Evolutionary conservation across 2,329 filamentous ascomycete species (phyloP), one percentile per base, ranked within the genome.

Genomic region (Verticillium nonalfalfae): DNA sequence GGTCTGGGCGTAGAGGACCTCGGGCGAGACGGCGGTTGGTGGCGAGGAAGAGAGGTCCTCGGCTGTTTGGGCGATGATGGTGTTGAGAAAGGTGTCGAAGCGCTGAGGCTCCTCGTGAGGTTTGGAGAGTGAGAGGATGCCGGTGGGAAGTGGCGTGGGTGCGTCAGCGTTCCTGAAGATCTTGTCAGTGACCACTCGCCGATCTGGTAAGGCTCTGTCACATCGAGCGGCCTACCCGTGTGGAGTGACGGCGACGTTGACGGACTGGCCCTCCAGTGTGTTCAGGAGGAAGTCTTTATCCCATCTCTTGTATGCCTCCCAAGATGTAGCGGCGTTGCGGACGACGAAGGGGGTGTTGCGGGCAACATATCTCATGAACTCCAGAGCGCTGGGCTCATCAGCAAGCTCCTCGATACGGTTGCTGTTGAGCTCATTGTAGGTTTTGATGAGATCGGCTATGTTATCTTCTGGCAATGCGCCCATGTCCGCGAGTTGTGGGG

Each of bases 201-300:
- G 33, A 13, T 59, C 9, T 40, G 34, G 7, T 31, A 21, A 56
- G 9, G 26, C 7, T 9, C 26, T 31, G 5, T 35, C 5, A 33
- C 18, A 15, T 21, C 21, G 33, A 56, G 26, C 3, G 26, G 26
- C 79, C 66, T 76, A 88, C 83, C 90, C 90, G 55, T 78, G 72
- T 1, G 90, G 90, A n/a, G 91, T 95, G 38, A 92, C 82, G 26
- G 90, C 90, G 61, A 94, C 90, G 66, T 90, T 91, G 59, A 95
- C 88, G 1, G 73, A 73, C 59, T 84, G 79, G 3, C 79, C 79
- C 6, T 73, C 74, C 68, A 95, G 80, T 0, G 76, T 75, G 2
- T 78, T 66, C 35, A 78, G 78, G 4, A 95, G 77, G 68, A 87
- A 89, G 1, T 75, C 69, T 1, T 82, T 79, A 62, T 83, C 81